Conservation (phyloP, 768 basidiomycete species). For the Mycena crocata region DNA sequence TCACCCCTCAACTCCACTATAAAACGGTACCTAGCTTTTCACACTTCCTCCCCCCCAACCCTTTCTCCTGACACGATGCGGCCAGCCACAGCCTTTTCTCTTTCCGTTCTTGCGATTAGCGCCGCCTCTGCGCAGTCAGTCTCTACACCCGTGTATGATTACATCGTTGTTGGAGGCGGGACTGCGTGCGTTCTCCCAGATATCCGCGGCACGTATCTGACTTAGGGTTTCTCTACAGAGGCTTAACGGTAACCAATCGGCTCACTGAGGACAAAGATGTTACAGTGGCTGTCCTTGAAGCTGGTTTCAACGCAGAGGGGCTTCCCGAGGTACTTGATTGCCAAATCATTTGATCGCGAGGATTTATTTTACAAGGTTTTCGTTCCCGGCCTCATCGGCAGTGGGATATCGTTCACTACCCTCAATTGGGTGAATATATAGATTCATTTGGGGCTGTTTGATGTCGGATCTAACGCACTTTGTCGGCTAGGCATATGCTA, state of each 20-base stretch:
- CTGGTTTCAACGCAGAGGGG: slow-evolving; percentile 51
- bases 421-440: slow-evolving; percentile 59
- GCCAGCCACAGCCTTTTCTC: no score
- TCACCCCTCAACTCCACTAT: not conserved
- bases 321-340: slow-evolving; percentile 46
- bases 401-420: slow-evolving; percentile 45
- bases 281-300: slow-evolving; percentile 50
- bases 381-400: slow-evolving; percentile 45
- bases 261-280: slow-evolving; percentile 45
- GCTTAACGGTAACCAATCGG: slow-evolving; percentile 49
- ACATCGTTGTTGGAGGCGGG: slow-evolving; percentile 49
- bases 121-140: not conserved
- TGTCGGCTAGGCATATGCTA: slow-evolving; percentile 47
- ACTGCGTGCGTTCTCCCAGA: slow-evolving; percentile 39
- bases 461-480: not conserved
- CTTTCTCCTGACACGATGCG: not conserved
- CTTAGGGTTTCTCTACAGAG: slow-evolving; percentile 33
- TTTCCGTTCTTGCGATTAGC: not conserved
- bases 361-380: slow-evolving; percentile 38
- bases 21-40: not conserved
- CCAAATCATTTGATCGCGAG: not conserved
- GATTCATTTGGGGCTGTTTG: not conserved
- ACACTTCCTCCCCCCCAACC: not conserved
- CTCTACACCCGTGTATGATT: slow-evolving; percentile 37
- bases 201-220: not conserved